Base-by-base conservation (phyloP, 2,329 filamentous ascomycete genomes). In the Leptographium flavum region DNA sequence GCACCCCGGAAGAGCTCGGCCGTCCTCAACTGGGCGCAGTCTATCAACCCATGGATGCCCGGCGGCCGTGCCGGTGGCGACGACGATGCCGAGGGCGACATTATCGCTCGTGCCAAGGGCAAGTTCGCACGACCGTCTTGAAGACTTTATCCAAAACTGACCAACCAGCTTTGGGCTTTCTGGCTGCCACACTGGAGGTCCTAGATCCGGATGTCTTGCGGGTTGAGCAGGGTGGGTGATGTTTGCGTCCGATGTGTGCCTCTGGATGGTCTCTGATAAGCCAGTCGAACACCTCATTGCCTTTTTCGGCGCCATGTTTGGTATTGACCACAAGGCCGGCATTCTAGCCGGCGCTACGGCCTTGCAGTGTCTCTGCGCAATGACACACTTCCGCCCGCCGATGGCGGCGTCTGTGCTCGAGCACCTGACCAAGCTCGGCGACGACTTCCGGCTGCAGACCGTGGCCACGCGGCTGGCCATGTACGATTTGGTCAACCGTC, bases 291-390 rank as follows among this genome's bases (percentile, higher is more conserved):
- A 53, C 3, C 54, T 61, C 9, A 50, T 74, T 23, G 61, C 62
- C 31, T 78, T 76, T 59, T 78, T 78, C 46, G 68, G 69, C 14
- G 68, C 70, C 47, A 73, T 77, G 63, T 77, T 76, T 50, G 70
- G 70, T 3, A 68, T 72, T 44, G 73, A 77, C 50, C 72, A 76
- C 58, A 73, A 73, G 54, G 73, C 71, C n/a, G 74, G 74, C 35
- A 68, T 77, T 45, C 59, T 71, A 37, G 66, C 73, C 1, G 72
- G 73, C 3, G 63, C 71, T 4, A 70, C 66, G 38, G 73, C 73
- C 1, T 57, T 77, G n/a, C 62, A 63, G 1, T 63, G 65, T 25
- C 67, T 77, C 40, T 62, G 61, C 36, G 52, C 54, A 40, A 74
- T 74, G 67, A 68, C 66, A 42, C 59, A 61, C 13, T 77, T 77